phyloP scores from a whole-genome alignment of 495 filamentous ascomycete species.

The Penicillium crystallinum region DNA sequence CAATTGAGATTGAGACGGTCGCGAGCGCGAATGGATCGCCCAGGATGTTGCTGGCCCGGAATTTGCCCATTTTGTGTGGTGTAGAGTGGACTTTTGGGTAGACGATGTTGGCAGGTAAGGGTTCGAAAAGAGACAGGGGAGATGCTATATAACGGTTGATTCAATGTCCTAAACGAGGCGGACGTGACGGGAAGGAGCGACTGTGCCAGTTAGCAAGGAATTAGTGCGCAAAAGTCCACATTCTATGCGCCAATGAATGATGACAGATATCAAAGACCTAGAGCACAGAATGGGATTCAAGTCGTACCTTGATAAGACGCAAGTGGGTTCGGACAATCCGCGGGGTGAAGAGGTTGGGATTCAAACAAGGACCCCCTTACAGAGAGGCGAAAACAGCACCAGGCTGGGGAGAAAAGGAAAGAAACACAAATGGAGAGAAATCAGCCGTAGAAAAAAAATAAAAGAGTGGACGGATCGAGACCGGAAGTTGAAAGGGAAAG shows the following conservation, averaged over 20 bases:
- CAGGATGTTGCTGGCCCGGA: conserved; percentile 80
- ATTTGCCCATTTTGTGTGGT: conserved; percentile 45
- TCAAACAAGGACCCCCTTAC: conserved; percentile 22
- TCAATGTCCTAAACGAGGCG: neutral
- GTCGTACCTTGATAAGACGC: conserved; percentile 4
- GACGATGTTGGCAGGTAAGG: neutral
- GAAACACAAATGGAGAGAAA: neutral
- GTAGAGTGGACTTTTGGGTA: neutral
- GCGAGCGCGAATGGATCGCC: conserved; percentile 96
- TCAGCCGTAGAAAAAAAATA: neutral
- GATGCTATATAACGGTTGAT: conserved; percentile 1
- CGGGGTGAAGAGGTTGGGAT: conserved; percentile 8
- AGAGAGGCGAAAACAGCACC: conserved; percentile 28
- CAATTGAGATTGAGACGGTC: conserved; percentile 85
- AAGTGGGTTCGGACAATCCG: conserved; percentile 11
- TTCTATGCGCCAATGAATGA: neutral
- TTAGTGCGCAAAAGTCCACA: neutral
- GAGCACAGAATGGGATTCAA: neutral
- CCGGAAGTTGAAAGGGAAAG: conserved; percentile 16
- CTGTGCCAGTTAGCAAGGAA: conserved; percentile 1
- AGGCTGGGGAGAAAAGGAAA: conserved; percentile 26
- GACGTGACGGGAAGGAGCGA: conserved; percentile 1
- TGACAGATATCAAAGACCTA: neutral
- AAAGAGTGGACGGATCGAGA: conserved; percentile 6
- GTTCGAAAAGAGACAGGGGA: neutral